Evolutionary conservation across 108 stramenopile genomes (phyloP), one percentile per base, ranked within the genome.

Genomic region (Fragilaria radians): DNA sequence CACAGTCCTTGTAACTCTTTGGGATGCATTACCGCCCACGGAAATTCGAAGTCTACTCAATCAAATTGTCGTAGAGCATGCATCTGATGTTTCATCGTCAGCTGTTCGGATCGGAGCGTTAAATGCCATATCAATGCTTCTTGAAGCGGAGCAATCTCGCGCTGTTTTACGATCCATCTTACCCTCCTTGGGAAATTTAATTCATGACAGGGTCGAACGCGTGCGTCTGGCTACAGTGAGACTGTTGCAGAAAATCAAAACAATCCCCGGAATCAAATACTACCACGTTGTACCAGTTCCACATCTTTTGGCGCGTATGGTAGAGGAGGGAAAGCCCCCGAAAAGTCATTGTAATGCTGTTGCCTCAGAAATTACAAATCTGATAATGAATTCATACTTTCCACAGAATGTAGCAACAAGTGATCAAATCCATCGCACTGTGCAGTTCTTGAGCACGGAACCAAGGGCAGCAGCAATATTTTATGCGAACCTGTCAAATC

Each of bases 221-320:
- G 98, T 97, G 0, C 84, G 95, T 3, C 59, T 85, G 7, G 87
- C 89, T 21, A 80, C 94, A 28, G 87, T 95, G 4, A 65, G 62
- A 57, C 58, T 98, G 76, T 83, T 98, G n/a, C 58, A 74, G 21
- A 57, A 65, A 25, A 79, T 97, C 29, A 96, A 97, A 63, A 24
- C 32, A 11, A 63, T 88, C 0, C 67, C 72, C 3, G 82, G 80
- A 1, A 88, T 98, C 57, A 86, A 86, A 36, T 97, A 93, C 61
- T 96, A 92, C 72, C 93, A 98, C 54, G 85, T 97, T 3, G 96
- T 96, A 4, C 83, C 88, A 2, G 89, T 88, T 19, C 77, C 87
- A 28, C 85, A 95, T 71, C 63, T 97, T 18, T 61, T 85, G 30
- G 83, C 81, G 5, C 74, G 96, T 2, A 72, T 97, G 28, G 93